phyloP scores from a whole-genome alignment of 2,329 filamentous ascomycete genomes.

The Nothopassalora personata region DNA sequence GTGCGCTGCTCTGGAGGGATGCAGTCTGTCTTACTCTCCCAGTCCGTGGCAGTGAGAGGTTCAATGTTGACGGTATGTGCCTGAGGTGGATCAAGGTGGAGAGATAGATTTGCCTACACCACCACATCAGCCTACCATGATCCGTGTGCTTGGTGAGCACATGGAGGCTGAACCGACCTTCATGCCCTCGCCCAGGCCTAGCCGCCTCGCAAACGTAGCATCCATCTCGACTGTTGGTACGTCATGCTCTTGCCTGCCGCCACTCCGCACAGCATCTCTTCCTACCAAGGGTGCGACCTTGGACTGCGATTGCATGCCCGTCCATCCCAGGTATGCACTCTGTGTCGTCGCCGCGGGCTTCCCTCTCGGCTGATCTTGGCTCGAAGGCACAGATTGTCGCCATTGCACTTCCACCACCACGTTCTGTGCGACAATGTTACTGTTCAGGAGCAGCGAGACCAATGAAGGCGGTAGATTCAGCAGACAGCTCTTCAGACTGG shows the following conservation, averaged over 20 bases:
- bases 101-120: slow-evolving; percentile 52
- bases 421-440: slow-evolving; percentile 92
- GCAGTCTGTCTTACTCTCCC: slow-evolving; percentile 64
- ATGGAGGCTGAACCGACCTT: slow-evolving; percentile 68
- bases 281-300: slow-evolving; percentile 67
- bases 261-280: slow-evolving; percentile 60
- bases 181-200: slow-evolving; percentile 75
- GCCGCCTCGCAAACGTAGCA: slow-evolving; percentile 69
- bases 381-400: slow-evolving; percentile 52
- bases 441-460: slow-evolving; percentile 77
- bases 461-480: slow-evolving; percentile 85
- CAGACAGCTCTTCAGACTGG: slow-evolving; percentile 81
- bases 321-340: slow-evolving; percentile 90
- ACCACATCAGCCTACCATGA: slow-evolving; percentile 35
- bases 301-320: slow-evolving; percentile 92
- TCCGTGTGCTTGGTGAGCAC: not conserved
- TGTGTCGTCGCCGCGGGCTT: slow-evolving; percentile 41
- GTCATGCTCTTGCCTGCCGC: slow-evolving; percentile 67
- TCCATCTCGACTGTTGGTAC: slow-evolving; percentile 77
- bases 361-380: slow-evolving; percentile 25
- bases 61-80: slow-evolving; percentile 96
- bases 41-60: slow-evolving; percentile 88
- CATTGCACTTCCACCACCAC: slow-evolving; percentile 88
- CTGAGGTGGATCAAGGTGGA: slow-evolving; percentile 86
- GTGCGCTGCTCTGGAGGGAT: not conserved